Evolutionary conservation across 345 rosid species (phyloP), one percentile per base, ranked within the genome.

Genomic region (Eucalyptus sp.): DNA sequence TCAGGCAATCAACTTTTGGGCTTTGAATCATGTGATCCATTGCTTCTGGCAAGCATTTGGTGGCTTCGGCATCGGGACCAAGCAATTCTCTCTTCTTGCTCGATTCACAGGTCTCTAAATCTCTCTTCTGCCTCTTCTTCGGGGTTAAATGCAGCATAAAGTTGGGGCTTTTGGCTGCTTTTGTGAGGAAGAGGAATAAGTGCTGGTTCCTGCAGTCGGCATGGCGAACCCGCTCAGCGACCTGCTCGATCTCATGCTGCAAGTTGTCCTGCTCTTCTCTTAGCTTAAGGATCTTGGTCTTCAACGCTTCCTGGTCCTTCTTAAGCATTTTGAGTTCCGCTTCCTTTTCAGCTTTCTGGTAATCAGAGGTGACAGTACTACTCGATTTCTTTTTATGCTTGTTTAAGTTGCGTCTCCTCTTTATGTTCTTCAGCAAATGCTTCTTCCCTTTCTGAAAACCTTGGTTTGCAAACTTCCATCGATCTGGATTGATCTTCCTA

Each of bases 401-500:
- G 89, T 10, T 90, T 90, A 22, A 80, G 25, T 54, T 54, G 60
- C 5, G 60, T 54, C 60, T 54, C 27, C 95, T 92, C 92, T 90
- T 93, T 27, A 94, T 94, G 89, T 86, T 92, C 90, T 92, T 95
- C 58, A 95, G 93, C 92, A 94, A 91, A 89, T 93, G 94, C 88
- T 88, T 93, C 89, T 94, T 92, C 87, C 87, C 96, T 83, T 92
- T 91, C 54, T 80, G 94, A 91, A 95, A 94, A 86, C 88, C 93
- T 41, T 93, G 95, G 86, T 94, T 94, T 25, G 95, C 96, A 76
- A 94, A 95, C 87, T 94, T 96, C 96, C 96, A 94, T 89, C 93
- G 91, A 56, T 95, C 95, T 3, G 94, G 88, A 62, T 93, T 92
- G 49, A 94, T 91, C 95, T 94, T 54, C 60, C 60, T 54, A 54